A percentile compares a stretch with the other conserved stretches of the same genome.
Conservation (phyloP, 2,329 filamentous ascomycete species). For the Apiospora saccharicola region DNA sequence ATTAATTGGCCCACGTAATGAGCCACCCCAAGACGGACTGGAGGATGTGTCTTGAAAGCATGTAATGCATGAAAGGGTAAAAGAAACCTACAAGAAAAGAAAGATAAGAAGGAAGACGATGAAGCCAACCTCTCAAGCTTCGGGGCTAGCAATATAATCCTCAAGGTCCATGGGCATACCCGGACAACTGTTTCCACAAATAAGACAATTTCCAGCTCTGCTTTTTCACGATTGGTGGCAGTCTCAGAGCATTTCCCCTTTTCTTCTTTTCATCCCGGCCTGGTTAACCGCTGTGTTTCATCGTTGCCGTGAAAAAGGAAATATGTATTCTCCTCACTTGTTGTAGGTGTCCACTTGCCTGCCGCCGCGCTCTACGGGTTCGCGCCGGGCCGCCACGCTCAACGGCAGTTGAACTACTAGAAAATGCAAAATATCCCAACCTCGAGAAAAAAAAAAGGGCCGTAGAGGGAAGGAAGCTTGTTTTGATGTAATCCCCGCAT, state of each 20-base stretch:
- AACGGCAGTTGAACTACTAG: not conserved
- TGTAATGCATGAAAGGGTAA: not conserved
- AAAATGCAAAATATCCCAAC: not conserved
- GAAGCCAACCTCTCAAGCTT: not conserved
- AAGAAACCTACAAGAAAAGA: not conserved
- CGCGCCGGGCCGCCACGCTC: not conserved
- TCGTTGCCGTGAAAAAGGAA: not conserved
- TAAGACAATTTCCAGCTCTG: not conserved
- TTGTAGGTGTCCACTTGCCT: not conserved
- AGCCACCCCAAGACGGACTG: not conserved
- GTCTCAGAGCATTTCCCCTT: not conserved
- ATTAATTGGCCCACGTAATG: not conserved
- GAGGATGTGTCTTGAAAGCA: not conserved
- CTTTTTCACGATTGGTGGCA: not conserved
- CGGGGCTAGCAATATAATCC: not conserved
- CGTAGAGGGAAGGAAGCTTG: not conserved
- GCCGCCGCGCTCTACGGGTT: not conserved
- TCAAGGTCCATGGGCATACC: not conserved
- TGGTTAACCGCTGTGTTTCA: not conserved
- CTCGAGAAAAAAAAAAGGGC: not conserved
- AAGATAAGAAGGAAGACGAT: not conserved
- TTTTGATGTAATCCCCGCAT: not conserved
- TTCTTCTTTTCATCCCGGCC: not conserved
- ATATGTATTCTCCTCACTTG: not conserved
- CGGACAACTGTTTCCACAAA: not conserved